Conservation (phyloP, 306 rosid species). For the Castanospermum australe region DNA sequence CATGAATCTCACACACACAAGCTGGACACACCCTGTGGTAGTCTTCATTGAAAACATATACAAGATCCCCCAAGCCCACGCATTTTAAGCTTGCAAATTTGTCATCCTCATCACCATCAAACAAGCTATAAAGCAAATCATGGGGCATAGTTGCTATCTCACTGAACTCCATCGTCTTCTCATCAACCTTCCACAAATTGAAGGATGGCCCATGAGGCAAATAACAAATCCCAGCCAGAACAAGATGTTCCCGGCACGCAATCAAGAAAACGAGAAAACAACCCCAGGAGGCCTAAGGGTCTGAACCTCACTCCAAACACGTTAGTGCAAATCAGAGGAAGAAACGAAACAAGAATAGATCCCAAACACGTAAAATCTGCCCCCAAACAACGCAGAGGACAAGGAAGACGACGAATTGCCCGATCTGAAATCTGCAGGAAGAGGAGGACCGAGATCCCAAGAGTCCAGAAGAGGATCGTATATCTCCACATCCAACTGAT, state of each 20-base stretch:
- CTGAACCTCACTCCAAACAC: conserved; percentile 68
- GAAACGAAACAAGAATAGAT: conserved; percentile 70
- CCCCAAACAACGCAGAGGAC: conserved; percentile 65
- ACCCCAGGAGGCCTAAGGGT: conserved; percentile 68
- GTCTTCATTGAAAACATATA: conserved; percentile 80
- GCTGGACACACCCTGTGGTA: conserved; percentile 71
- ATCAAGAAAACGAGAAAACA: conserved; percentile 75
- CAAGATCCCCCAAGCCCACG: conserved; percentile 69
- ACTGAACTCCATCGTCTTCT: conserved; percentile 59
- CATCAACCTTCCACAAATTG: conserved; percentile 67
- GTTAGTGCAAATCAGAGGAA: conserved; percentile 49
- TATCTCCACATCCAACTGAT: conserved; percentile 69
- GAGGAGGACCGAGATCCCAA: conserved; percentile 71
- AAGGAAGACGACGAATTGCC: conserved; percentile 68
- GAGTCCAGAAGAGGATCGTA: conserved; percentile 50
- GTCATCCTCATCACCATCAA: conserved; percentile 80
- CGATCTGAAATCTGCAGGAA: conserved; percentile 70
- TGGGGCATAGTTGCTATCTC: conserved; percentile 73
- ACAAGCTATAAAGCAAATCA: conserved; percentile 56
- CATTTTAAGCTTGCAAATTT: conserved; percentile 84
- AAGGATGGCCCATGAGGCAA: conserved; percentile 51
- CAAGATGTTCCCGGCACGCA: conserved; percentile 52
- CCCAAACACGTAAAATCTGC: conserved; percentile 61
- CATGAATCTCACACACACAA: conserved; percentile 71
- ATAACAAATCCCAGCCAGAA: conserved; percentile 70